phyloP scores from a whole-genome alignment of 495 filamentous ascomycete species.

The Amniculicola lignicola region DNA sequence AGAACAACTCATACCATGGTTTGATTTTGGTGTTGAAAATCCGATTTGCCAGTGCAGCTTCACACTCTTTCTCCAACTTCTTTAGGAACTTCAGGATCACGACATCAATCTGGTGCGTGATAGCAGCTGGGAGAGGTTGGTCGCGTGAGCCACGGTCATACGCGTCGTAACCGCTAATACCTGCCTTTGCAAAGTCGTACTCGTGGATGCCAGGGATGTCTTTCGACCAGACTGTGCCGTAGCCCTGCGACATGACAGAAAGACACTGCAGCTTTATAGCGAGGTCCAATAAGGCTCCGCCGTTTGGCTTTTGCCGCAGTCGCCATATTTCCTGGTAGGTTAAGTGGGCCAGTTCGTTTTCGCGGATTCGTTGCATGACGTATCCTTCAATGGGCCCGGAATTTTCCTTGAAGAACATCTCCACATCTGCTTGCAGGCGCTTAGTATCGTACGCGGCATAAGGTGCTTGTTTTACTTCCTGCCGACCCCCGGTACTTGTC shows the following conservation, averaged over 20 bases:
- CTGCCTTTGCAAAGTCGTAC: conserved; percentile 19
- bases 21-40: conserved; percentile 21
- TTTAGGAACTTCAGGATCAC: conserved; percentile 28
- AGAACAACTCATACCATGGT: conserved; percentile 32
- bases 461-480: conserved; percentile 15
- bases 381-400: conserved; percentile 16
- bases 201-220: conserved; percentile 23
- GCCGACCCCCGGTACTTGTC: conserved; percentile 15
- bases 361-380: conserved; percentile 6
- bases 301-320: neutral
- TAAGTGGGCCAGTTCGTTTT: conserved; percentile 17
- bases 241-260: conserved; percentile 34
- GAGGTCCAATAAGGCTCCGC: conserved; percentile 19
- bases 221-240: conserved; percentile 16
- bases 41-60: conserved; percentile 11
- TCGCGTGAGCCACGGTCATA: conserved; percentile 26
- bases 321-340: conserved; percentile 28
- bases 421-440: neutral
- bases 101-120: conserved; percentile 32
- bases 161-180: conserved; percentile 29
- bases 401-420: conserved; percentile 7
- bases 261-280: conserved; percentile 24
- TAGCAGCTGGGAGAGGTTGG: conserved; percentile 24
- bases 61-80: conserved; percentile 11
- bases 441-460: conserved; percentile 31